Base-by-base conservation (phyloP, 2,329 filamentous ascomycete genomes). In the Plenodomus tracheiphilus region DNA sequence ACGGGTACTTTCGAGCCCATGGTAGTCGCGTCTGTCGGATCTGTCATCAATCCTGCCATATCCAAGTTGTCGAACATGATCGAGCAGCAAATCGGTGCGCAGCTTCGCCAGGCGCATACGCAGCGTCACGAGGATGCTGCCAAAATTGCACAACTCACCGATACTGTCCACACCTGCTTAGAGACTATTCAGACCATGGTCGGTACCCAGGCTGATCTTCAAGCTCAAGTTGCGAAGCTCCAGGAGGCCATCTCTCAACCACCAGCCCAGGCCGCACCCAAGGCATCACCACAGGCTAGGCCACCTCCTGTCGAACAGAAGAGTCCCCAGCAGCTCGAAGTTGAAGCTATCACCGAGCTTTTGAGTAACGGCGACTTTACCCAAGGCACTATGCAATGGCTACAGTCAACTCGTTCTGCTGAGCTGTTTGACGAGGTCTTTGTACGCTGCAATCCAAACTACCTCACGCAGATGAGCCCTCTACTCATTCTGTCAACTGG, bases 111-210 rank as follows among this genome's bases (percentile, higher is more conserved):
- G 44, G 75, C 76, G 18, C 80, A 84, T 48, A 50, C 66, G 2
- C 78, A 81, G 60, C 81, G 78, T 46, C 76, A 76, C 41, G 73
- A 77, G 38, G 82, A 85, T 56, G 74, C 76, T 44, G 76, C 78
- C 57, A 91, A 91, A 79, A 87, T 92, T 49, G 84, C 88, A 45
- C 83, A 89, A 62, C 79, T 93, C n/a, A 80, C 85, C 7, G 79
- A 81, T 13, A 80, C 89, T 22, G 84, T 90, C 4, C 81, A 81
- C 25, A 81, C 83, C 19, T 77, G 92, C 48, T 82, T 85, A 2
- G 83, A 86, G 54, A 89, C 85, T 38, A 80, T 93, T 19, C 82
- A 84, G 34, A 81, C 81, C 11, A 85, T 93, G 85, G 85, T 85
- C 4, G 74, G 82, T 4, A 81, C 82, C 1, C 88, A 92, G 72